These are phyloP conservation scores for Geranium incanum DNA, from an alignment of 441 rosid species.

Conservation along the genomic window DNA sequence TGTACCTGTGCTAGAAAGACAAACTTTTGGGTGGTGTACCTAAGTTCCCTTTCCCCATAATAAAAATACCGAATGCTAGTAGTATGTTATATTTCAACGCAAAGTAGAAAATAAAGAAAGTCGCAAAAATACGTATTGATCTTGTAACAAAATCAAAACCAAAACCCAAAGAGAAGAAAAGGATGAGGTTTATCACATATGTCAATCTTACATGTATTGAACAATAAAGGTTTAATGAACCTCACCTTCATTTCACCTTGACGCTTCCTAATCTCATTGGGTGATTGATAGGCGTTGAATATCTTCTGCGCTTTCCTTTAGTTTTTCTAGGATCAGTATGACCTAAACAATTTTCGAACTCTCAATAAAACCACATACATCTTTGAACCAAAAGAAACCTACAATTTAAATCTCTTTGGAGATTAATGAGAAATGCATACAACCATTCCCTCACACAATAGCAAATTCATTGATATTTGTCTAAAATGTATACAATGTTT, in stretches of 20 bases:
- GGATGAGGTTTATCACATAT: neutral
- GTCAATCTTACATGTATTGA: neutral
- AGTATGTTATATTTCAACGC: no score
- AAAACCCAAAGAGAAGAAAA: neutral
- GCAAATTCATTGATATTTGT: neutral
- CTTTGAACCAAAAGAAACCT: neutral
- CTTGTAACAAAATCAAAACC: neutral
- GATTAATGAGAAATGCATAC: neutral
- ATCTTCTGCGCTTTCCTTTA: conserved; percentile 72
- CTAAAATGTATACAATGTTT: neutral
- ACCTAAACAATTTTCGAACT: conserved; percentile 34
- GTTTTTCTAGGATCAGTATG: conserved; percentile 67
- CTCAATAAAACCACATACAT: neutral
- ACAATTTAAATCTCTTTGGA: no score
- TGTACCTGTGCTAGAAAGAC: no score
- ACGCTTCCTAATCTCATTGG: conserved; percentile 62
- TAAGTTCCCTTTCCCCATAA: no score
- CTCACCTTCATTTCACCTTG: conserved; percentile 68
- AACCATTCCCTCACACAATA: neutral
- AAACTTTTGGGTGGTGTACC: no score
- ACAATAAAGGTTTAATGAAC: neutral
- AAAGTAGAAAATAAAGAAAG: neutral
- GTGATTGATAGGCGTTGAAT: conserved; percentile 41
- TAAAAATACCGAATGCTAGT: conserved; percentile 1
- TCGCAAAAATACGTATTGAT: neutral